Percentiles rank a stretch among this genome's conserved stretches.
Evolutionary conservation across 2,329 filamentous ascomycete species (phyloP).

Genomic region (Aspergillus sp.): DNA sequence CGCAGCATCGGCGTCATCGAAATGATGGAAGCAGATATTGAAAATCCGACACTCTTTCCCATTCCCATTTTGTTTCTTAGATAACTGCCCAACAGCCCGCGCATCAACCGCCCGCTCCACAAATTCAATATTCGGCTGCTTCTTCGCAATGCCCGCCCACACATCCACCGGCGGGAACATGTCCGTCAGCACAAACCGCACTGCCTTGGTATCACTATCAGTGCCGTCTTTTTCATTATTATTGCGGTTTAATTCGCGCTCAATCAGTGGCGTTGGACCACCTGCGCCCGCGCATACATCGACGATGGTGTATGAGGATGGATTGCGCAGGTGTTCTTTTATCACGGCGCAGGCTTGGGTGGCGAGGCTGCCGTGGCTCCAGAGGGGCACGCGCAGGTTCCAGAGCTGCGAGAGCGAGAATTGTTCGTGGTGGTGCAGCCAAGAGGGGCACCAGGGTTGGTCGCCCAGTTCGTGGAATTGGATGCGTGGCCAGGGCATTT

Average conservation of each 20-base stretch:
- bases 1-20: slow-evolving; percentile 62
- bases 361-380: slow-evolving; percentile 18
- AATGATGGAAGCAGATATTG: slow-evolving; percentile 76
- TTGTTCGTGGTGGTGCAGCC: slow-evolving; percentile 56
- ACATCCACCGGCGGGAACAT: slow-evolving; percentile 63
- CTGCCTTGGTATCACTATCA: slow-evolving; percentile 25
- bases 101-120: slow-evolving; percentile 66
- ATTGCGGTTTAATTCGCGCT: slow-evolving; percentile 57
- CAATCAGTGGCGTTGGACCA: slow-evolving; percentile 67
- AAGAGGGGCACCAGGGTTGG: slow-evolving; percentile 64
- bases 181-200: slow-evolving; percentile 65
- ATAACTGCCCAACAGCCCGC: slow-evolving; percentile 31
- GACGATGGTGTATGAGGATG: slow-evolving; percentile 62
- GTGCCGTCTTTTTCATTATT: slow-evolving; percentile 8
- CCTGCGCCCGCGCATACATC: slow-evolving; percentile 77
- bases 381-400: slow-evolving; percentile 19
- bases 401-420: slow-evolving; percentile 25
- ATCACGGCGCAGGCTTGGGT: slow-evolving; percentile 17
- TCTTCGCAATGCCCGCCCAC: slow-evolving; percentile 56
- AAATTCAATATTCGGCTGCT: slow-evolving; percentile 59
- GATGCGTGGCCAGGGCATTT: slow-evolving; percentile 12
- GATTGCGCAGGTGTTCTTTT: slow-evolving; percentile 41
- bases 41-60: slow-evolving; percentile 67
- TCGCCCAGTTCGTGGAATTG: slow-evolving; percentile 59
- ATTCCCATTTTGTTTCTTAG: slow-evolving; percentile 41